Percentiles rank a stretch among this genome's conserved stretches.
Evolutionary conservation across 2,329 filamentous ascomycete species (phyloP).

Genomic region (Salinomyces thailandicus): DNA sequence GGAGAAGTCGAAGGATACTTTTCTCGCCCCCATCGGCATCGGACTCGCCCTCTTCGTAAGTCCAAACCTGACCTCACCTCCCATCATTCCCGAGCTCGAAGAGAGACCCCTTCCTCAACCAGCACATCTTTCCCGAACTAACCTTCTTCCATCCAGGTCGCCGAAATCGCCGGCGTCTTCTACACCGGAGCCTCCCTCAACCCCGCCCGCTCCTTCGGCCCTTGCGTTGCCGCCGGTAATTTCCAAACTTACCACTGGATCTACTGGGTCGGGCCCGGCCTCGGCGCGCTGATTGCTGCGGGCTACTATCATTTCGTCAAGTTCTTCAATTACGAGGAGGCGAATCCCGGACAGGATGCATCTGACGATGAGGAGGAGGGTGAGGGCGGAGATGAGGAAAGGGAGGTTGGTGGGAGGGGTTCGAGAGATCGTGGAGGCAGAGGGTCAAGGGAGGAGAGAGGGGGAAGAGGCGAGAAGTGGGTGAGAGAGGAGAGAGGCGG

Average conservation of each 20-base stretch:
- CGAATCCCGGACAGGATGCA: slow-evolving; percentile 21
- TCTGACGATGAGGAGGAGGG: not conserved
- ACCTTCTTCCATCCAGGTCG: no score
- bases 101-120: no score
- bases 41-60: slow-evolving; percentile 60
- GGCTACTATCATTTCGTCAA: slow-evolving; percentile 22
- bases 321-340: slow-evolving; percentile 21
- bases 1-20: slow-evolving; percentile 27
- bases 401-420: no score
- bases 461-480: no score
- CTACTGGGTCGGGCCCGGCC: slow-evolving; percentile 19
- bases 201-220: slow-evolving; percentile 25
- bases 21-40: slow-evolving; percentile 59
- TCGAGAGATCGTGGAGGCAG: no score
- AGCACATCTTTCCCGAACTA: no score
- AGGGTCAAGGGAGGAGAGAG: no score
- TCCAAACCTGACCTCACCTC: no score
- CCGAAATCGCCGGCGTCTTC: slow-evolving; percentile 11
- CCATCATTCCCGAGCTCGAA: no score
- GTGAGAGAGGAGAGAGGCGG: no score
- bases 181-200: slow-evolving; percentile 27
- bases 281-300: slow-evolving; percentile 13
- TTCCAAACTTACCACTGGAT: slow-evolving; percentile 26
- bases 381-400: no score
- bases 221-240: slow-evolving; percentile 19